Evolutionary conservation across 306 rosid genomes (phyloP), one percentile per base, ranked within the genome.

Genomic region (Styphnolobium japonicum): DNA sequence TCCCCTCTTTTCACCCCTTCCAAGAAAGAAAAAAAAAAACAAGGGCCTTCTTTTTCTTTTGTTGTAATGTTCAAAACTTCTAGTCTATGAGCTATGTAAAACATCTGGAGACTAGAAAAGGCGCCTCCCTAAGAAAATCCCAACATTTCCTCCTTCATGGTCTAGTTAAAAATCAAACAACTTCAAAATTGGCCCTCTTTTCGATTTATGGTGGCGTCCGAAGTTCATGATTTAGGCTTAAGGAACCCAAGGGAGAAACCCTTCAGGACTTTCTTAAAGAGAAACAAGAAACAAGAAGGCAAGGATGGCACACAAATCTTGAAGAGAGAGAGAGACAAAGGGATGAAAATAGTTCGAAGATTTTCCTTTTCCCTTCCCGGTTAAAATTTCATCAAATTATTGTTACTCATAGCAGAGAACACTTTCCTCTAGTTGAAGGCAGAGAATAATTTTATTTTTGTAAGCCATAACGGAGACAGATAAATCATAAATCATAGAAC

Each of bases 81-180:
- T 72, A n/a, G 55, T 43, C 29, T 58, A 55, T 51, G 43, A 14
- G 33, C 7, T 77, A 78, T 83, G 51, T 78, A 83, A 84, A 82
- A 62, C 29, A 73, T 76, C 70, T 71, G 36, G 76, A 63, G 55
- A 64, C 52, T 72, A 46, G 67, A 73, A 66, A 43, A 14, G 67
- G 77, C 84, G 33, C 70, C 71, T 75, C 84, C 69, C 72, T n/a
- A n/a, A n/a, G n/a, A n/a, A n/a, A n/a, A n/a, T n/a, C n/a, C n/a
- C n/a, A n/a, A n/a, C n/a, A n/a, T n/a, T n/a, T n/a, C n/a, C n/a
- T n/a, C n/a, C n/a, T n/a, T n/a, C n/a, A n/a, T n/a, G n/a, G n/a
- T n/a, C n/a, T n/a, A n/a, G n/a, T n/a, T n/a, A n/a, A n/a, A n/a
- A 65, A 23, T 23, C 25, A 23, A 48, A 18, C 15, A 70, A n/a